Percentiles rank a stretch among this genome's conserved stretches.
Conservation (phyloP, 2,329 filamentous ascomycete species). For the Stachybotrys elegans region DNA sequence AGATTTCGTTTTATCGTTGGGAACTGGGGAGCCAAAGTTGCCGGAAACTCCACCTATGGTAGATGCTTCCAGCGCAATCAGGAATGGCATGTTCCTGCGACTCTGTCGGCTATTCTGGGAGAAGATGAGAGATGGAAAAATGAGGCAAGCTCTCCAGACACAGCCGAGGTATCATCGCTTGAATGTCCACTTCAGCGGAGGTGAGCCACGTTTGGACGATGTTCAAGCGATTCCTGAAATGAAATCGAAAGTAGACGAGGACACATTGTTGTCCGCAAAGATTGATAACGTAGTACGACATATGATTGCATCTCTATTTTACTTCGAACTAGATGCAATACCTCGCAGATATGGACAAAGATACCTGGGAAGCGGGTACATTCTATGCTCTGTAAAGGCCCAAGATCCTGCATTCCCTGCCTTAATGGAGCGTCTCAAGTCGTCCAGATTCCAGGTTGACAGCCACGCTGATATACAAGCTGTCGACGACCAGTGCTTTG, state of each 20-base stretch:
- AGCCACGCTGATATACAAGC: background rate
- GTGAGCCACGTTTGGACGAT: conserved; percentile 2
- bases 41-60: background rate
- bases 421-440: conserved; percentile 1
- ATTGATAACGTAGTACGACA: conserved; percentile 1
- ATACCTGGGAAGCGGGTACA: background rate
- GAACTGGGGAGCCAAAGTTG: conserved; percentile 2
- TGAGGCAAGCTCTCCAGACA: background rate
- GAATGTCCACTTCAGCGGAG: conserved; percentile 1
- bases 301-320: conserved; percentile 6
- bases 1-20: conserved; percentile 2
- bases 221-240: conserved; percentile 2
- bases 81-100: background rate
- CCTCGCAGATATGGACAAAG: background rate
- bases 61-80: background rate
- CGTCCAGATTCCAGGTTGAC: background rate
- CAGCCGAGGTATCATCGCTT: conserved; percentile 1
- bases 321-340: conserved; percentile 4
- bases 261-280: background rate
- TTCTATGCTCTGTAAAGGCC: conserved; percentile 1
- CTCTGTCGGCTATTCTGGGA: conserved; percentile 1
- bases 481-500: background rate
- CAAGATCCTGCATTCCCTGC: background rate
- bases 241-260: background rate
- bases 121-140: background rate